Base-by-base conservation (phyloP, 768 basidiomycete species). In the Rhodotorula babjevae region DNA sequence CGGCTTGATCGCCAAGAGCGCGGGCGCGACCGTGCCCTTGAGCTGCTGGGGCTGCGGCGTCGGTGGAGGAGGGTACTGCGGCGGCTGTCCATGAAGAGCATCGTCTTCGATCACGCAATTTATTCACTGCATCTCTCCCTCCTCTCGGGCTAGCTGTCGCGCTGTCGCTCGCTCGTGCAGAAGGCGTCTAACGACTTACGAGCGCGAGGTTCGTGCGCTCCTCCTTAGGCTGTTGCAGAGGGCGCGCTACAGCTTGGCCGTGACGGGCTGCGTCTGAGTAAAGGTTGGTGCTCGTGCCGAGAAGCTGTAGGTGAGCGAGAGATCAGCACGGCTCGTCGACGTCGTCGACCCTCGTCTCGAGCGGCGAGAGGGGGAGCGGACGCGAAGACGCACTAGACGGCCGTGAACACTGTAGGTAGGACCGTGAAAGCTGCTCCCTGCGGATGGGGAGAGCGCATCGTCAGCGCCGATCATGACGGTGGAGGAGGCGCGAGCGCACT, bases 31-130 rank as follows among this genome's bases (percentile, higher is more conserved):
- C 14, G 87, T 50, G 1, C 65, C 87, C 15, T 82, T 83, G 27
- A 94, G 91, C 78, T 98, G 95, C 80, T 89, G 87, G 86, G 95
- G 94, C 21, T 98, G 95, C 80, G 73, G 73, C 0, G 46, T 70
- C 2, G 73, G 76, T 2, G 73, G 76, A 2, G 76, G 76, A 12
- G 76, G 73, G 19, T 74, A 77, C 29, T 74, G 73, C 29, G 69
- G 69, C 6, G 61, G 62, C 2, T 76, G 75, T 59, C 42, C 73
- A 3, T 61, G 53, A 57, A 57, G n/a, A 27, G 47, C 6, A 21
- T 36, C 9, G 36, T 36, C 36, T 4, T 36, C 9, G 36, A 9
- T 5, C 36, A 36, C 36, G 36, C 36, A 36, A 36, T 36, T 36
- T 36, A 36, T 36, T 36, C 9, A 4, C 36, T 36, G 36, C 36